Evolutionary conservation across 2,329 filamentous ascomycete genomes (phyloP).

Genomic region (Sporothrix luriei): DNA sequence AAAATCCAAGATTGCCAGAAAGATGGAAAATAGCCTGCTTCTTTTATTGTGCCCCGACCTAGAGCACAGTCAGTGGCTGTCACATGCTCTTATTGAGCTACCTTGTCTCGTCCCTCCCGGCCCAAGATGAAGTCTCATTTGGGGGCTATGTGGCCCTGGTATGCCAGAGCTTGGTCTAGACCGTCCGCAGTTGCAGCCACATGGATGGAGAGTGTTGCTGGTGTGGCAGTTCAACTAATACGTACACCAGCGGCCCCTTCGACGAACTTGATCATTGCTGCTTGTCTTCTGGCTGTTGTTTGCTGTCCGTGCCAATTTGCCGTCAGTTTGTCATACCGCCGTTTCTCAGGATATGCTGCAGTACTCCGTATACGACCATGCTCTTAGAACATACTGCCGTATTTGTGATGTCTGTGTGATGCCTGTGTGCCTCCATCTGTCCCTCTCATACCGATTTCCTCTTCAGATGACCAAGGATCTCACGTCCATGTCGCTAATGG

Average conservation of each 20-base stretch:
- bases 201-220: not conserved
- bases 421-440: not conserved
- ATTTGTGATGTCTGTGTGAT: not conserved
- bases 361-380: not conserved
- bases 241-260: not conserved
- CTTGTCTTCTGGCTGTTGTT: not conserved
- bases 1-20: no score
- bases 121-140: not conserved
- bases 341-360: not conserved
- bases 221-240: no score
- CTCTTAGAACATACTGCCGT: not conserved
- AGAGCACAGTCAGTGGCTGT: no score
- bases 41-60: not conserved
- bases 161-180: not conserved
- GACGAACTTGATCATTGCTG: not conserved
- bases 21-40: not conserved
- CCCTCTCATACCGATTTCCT: conserved; percentile 1
- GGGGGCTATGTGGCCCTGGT: not conserved
- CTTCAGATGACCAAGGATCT: conserved; percentile 19
- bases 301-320: not conserved
- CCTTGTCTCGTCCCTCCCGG: not conserved
- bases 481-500: not conserved
- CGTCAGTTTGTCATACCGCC: not conserved
- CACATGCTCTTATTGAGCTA: no score
- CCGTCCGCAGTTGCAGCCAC: not conserved